Base-by-base conservation (phyloP, 2,329 filamentous ascomycete species). In the Colletotrichum graminicola region DNA sequence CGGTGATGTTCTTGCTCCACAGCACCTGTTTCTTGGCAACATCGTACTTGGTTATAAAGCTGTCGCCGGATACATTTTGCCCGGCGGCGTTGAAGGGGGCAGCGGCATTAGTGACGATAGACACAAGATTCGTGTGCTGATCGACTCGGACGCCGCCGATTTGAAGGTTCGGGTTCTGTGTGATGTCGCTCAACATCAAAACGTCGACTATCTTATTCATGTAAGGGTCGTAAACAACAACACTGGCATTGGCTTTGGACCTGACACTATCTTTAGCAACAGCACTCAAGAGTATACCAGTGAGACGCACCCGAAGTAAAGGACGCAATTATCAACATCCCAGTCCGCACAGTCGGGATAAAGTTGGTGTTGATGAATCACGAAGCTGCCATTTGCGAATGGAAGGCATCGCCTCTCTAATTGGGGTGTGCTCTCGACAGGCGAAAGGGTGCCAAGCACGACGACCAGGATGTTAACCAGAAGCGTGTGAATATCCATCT, bases 281-380 rank as follows among this genome's bases (percentile, higher is more conserved):
- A 11, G 14, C 23, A 34, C 34, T 16, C 12, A 43, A 39, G 23
- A 21, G 5, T 6, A 41, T 32, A 8, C 14, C 16, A 7, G 16
- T 36, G 4, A 41, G 5, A 67, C 74, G 32, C 49, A 79, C 78
- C 77, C 77, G 41, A 81, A 77, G 62, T 78, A 80, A 26, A 80
- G 66, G 34, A 79, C 73, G 59, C 79, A 81, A 23, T 73, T 71
- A n/a, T 77, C 71, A 7, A 73, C 62, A 71, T 82, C 78, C 71
- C 78, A 81, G 56, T 81, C 80, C 6, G 77, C 78, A 49, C 81
- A 81, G 62, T 81, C 79, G 14, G 80, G 79, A 47, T 81, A 82
- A 2, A 81, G 72, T 47, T 80, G 80, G 66, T 76, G 80, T 8
- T 75, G 72, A 36, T 77, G 55, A 18, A 78, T 73, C 16, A 65